Conservation (phyloP, 2,329 filamentous ascomycete genomes). For the Chrysoporthe deuterocubensis region DNA sequence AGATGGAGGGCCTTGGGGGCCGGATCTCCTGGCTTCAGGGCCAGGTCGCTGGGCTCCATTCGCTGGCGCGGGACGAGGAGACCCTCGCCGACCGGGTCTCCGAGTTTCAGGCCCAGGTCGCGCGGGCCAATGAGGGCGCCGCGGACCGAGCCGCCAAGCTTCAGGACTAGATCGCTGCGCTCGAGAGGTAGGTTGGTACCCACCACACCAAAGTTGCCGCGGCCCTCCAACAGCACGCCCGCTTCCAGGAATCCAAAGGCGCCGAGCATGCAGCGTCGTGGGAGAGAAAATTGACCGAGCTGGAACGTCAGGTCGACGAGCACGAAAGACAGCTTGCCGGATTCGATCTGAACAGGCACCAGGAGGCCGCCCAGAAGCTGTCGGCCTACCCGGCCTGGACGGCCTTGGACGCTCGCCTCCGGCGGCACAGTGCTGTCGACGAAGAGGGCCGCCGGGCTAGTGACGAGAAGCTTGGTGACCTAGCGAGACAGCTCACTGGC, state of each 20-base stretch:
- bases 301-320: slow-evolving; percentile 10
- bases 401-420: slow-evolving; percentile 6
- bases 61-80: too few species aligned
- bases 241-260: background rate
- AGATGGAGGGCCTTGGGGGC: slow-evolving; percentile 10
- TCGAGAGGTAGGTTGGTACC: background rate
- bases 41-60: too few species aligned
- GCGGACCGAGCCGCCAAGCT: slow-evolving; percentile 10
- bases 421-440: background rate
- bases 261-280: slow-evolving; percentile 1
- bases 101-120: too few species aligned
- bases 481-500: background rate
- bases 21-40: too few species aligned
- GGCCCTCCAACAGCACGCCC: background rate
- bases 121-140: too few species aligned
- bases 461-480: background rate
- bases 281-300: background rate
- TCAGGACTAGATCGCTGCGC: slow-evolving; percentile 5
- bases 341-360: slow-evolving; percentile 16
- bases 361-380: slow-evolving; percentile 9
- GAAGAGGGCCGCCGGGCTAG: background rate
- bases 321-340: slow-evolving; percentile 9
- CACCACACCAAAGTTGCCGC: slow-evolving; percentile 3
- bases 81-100: too few species aligned
- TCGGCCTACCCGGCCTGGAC: slow-evolving; percentile 15